Evolutionary conservation across 164 flowering plant genomes (phyloP).

Genomic region (Stephania yunnanensis): DNA sequence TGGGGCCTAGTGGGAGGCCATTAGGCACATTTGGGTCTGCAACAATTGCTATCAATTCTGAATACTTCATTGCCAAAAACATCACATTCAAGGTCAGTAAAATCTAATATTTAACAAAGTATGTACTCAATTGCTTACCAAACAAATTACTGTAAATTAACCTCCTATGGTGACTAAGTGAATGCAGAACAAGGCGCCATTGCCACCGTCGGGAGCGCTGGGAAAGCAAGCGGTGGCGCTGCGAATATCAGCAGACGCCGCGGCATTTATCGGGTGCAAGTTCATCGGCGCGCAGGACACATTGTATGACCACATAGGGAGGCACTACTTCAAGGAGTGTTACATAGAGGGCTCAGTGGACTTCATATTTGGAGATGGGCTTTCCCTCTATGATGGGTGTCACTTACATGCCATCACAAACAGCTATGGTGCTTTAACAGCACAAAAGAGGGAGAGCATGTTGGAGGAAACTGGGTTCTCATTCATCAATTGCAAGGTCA

Average conservation of each 20-base stretch:
- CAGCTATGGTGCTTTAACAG: conserved; percentile 50
- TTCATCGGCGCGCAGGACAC: conserved; percentile 61
- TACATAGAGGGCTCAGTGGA: conserved; percentile 63
- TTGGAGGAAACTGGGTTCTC: conserved; percentile 63
- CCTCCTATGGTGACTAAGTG: neutral
- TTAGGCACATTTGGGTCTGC: conserved; percentile 51
- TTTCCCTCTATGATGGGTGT: conserved; percentile 40
- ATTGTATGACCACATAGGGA: conserved; percentile 51
- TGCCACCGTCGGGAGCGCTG: conserved; percentile 38
- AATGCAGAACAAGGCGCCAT: conserved; percentile 45
- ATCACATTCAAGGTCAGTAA: conserved; percentile 51
- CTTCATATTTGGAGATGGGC: conserved; percentile 59
- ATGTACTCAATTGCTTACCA: too few species aligned
- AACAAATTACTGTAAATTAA: neutral
- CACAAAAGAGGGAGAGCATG: conserved; percentile 43
- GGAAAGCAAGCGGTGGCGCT: conserved; percentile 66
- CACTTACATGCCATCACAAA: conserved; percentile 42
- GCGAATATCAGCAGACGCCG: conserved; percentile 45
- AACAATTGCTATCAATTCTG: conserved; percentile 47
- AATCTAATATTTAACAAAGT: neutral
- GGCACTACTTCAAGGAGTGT: conserved; percentile 59
- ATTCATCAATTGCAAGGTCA: conserved; percentile 52
- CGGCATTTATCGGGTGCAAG: conserved; percentile 44
- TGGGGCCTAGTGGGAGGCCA: conserved; percentile 34
- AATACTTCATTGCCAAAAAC: conserved; percentile 49